Base-by-base conservation (phyloP, 2,329 filamentous ascomycete genomes). In the Dendryphion nanum region DNA sequence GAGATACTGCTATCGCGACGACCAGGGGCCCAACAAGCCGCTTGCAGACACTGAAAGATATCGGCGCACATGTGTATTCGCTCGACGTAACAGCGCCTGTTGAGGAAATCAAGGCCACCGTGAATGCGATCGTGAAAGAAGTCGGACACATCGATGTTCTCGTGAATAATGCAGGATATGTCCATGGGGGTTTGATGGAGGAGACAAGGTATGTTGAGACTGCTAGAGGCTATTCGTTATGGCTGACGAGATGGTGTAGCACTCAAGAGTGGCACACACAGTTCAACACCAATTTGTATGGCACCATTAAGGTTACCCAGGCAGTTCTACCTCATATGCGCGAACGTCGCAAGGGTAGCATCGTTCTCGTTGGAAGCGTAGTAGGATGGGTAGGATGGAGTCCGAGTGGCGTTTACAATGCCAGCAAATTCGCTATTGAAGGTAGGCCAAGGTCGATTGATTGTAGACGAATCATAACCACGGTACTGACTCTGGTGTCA, bases 1-100 rank as follows among this genome's bases (percentile, higher is more conserved):
- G 74, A 18, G 71, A 79, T 53, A 65, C 58, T 1, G 76, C 77
- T 41, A 61, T 78, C 29, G 77, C 76, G 2, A 75, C 74, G 0
- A 70, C 74, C 1, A 72, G 76, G 20, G 21, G 21, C 7, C 47
- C 44, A 34, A 21, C 64, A 0, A 50, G 61, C 3, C 63, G 63
- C 18, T 60, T 76, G 19, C 55, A 61, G 10, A 59, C 68, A n/a
- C 67, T 78, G 3, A 61, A 65, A 14, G 53, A 61, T 1, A 57
- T 59, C 1, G 74, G 75, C 4, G 74, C 74, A 2, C 45, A 66
- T 7, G 63, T 67, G 0, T 44, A 74, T 3, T 55, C 66, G 1
- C 67, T 79, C 6, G 76, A 79, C 42, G 68, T 77, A 6, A 76
- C 71, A 0, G 55, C 62, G 1, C 41, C 65, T 1, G 60, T 71